Base-by-base conservation (phyloP, 2,329 filamentous ascomycete species). In the Aplosporella prunicola region DNA sequence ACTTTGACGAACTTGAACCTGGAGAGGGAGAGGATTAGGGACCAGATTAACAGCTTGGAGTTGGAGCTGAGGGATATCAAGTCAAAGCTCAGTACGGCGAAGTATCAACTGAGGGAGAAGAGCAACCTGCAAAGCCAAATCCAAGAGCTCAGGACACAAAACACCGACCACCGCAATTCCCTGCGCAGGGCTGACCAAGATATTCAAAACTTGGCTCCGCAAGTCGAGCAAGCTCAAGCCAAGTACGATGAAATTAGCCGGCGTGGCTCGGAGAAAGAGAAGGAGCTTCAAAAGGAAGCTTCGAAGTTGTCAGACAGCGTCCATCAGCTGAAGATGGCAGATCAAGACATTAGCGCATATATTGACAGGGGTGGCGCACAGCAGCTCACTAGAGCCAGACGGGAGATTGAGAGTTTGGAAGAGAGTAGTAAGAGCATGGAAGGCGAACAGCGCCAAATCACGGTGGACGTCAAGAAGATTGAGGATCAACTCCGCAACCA, bases 91-190 rank as follows among this genome's bases (percentile, higher is more conserved):
- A 79, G 72, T 48, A 74, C 73, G 35, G 76, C 82, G 2, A 70
- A 73, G 32, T 79, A 81, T 41, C 78, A 88, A 50, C 68, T 96
- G 17, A 86, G 93, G 55, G 86, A 84, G 60, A 94, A 88, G 64
- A 71, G 73, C 25, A 72, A 74, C 28, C 67, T 94, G 15, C 67
- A 76, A 43, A 65, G 67, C 26, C 82, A 87, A 44, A 76, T 96
- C 20, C 76, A 85, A 42, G 74, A 82, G 39, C 72, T 84, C 47
- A 85, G 78, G 51, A 74, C 74, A 8, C 73, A 80, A 27, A 83
- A 78, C 45, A 57, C 52, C 15, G 73, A 81, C 45, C 80, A 89
- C 53, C 78, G 80, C 32, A 77, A 82, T 20, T 62, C 68, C 15
- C 82, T 93, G 27, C 74, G 76, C 42, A 66, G 71, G 39, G 74